A percentile compares a stretch with the other conserved stretches of the same genome.
Conservation (phyloP, 2,329 filamentous ascomycete genomes). For the Emergomyces africanus region DNA sequence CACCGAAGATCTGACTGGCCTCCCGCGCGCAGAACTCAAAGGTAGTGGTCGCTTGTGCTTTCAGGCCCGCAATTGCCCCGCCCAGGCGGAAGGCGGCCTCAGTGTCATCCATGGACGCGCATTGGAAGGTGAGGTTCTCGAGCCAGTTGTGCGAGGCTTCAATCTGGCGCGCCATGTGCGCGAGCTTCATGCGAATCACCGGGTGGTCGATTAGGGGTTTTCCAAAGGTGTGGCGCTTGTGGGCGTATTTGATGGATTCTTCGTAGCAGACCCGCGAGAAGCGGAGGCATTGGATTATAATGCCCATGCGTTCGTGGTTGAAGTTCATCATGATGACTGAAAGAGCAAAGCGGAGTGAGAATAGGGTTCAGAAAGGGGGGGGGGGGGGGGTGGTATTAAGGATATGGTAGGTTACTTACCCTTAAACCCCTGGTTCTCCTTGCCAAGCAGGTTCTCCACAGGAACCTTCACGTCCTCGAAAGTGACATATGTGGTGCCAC, state of each 20-base stretch:
- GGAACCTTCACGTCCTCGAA: constrained; percentile 99
- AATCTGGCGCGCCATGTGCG: constrained; percentile 96
- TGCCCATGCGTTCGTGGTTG: constrained; percentile 97
- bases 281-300: constrained; percentile 93
- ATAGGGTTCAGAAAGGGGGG: background rate
- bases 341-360: background rate
- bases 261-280: constrained; percentile 97
- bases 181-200: constrained; percentile 93
- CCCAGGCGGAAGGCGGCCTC: constrained; percentile 95
- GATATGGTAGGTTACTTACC: constrained; percentile 29
- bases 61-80: constrained; percentile 83
- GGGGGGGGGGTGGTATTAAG: constrained; percentile 2
- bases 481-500: constrained; percentile 91
- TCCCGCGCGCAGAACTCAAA: constrained; percentile 98
- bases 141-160: constrained; percentile 96
- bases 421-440: constrained; percentile 96
- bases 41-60: constrained; percentile 84
- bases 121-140: constrained; percentile 89
- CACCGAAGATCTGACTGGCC: constrained; percentile 94
- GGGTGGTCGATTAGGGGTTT: constrained; percentile 95
- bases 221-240: constrained; percentile 94
- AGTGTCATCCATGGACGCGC: constrained; percentile 80
- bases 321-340: constrained; percentile 98
- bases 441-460: constrained; percentile 96
- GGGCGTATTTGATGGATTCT: constrained; percentile 89